phyloP scores from a whole-genome alignment of 257 asterid genomes.

The Catharanthus roseus region DNA sequence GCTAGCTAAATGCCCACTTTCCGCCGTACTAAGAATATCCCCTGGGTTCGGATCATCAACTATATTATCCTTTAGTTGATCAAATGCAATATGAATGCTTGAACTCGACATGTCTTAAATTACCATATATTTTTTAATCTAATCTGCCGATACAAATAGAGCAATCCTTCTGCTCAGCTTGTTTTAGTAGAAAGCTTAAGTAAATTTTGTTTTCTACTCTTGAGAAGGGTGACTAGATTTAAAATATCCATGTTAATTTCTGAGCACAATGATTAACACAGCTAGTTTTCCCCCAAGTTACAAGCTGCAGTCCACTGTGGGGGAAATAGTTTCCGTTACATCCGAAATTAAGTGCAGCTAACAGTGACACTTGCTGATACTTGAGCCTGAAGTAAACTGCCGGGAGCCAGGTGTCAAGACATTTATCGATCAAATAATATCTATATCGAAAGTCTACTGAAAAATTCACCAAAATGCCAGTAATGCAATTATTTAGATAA shows the following conservation, averaged over 20 bases:
- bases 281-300: too few relatives aligned
- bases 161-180: background rate
- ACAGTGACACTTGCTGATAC: background rate
- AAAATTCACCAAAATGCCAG: background rate
- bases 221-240: background rate
- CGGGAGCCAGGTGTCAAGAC: background rate
- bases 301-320: background rate
- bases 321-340: background rate
- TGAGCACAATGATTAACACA: background rate
- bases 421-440: background rate
- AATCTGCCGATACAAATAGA: background rate
- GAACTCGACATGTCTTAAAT: background rate
- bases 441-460: background rate
- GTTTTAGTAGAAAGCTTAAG: background rate
- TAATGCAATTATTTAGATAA: background rate
- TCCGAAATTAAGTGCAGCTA: too few relatives aligned
- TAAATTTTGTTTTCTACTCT: background rate
- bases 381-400: background rate
- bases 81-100: background rate
- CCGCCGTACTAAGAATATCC: background rate
- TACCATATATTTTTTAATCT: background rate
- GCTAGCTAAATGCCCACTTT: background rate
- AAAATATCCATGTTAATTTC: background rate
- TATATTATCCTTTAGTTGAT: background rate
- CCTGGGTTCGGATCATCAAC: background rate